phyloP scores from a whole-genome alignment of 1,284 basidiomycete genomes.

The Cutaneotrichosporon sp. region DNA sequence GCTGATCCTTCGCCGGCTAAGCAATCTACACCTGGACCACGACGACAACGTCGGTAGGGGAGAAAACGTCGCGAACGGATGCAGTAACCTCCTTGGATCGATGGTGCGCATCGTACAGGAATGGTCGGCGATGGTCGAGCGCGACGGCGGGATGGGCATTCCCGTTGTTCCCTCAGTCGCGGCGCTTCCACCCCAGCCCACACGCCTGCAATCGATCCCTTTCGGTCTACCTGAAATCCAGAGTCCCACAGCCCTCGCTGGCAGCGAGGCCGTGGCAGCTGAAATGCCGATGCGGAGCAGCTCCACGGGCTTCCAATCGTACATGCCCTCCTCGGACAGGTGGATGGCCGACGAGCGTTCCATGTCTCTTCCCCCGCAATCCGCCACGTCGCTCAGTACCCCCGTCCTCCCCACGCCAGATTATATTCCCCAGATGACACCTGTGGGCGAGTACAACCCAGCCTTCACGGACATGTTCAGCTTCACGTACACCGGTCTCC shows the following conservation, averaged over 20 bases:
- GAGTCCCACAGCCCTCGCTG: background rate
- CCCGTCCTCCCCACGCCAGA: background rate
- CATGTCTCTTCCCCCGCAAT: conserved; percentile 4
- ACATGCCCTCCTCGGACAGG: conserved; percentile 42
- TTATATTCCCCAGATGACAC: background rate
- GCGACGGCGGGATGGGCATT: conserved; percentile 13
- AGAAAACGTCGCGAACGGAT: conserved; percentile 39
- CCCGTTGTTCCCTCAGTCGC: background rate
- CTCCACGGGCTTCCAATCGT: conserved; percentile 24
- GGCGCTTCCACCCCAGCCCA: background rate
- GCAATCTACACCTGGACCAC: conserved; percentile 14
- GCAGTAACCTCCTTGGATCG: conserved; percentile 44
- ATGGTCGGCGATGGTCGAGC: conserved; percentile 31
- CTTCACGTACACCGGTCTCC: background rate
- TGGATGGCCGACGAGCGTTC: conserved; percentile 38
- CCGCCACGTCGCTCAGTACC: background rate
- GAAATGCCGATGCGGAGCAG: background rate
- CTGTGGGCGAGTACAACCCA: background rate
- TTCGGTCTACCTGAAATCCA: background rate
- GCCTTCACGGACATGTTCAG: background rate
- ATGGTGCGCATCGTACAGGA: conserved; percentile 39
- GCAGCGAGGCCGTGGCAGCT: background rate
- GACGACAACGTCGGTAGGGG: conserved; percentile 18
- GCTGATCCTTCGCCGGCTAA: conserved; percentile 23
- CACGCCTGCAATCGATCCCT: background rate